A percentile compares a stretch with the other conserved stretches of the same genome.
These are phyloP conservation scores for Naegleria gruberi DNA, from an alignment of 208 protist genomes.

Conservation along the genomic window DNA sequence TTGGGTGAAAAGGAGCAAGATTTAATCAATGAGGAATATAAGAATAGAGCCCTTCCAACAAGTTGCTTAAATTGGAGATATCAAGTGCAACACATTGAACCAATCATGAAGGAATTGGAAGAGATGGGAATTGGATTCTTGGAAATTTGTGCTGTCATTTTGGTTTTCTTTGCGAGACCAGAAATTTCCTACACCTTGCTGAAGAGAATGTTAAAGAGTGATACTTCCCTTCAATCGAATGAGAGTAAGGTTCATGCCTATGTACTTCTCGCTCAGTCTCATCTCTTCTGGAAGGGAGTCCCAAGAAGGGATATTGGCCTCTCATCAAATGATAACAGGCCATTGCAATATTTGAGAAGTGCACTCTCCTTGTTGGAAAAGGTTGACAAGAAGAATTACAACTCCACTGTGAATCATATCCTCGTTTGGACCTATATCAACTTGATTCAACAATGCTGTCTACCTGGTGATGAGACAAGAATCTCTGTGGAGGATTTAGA, in stretches of 20 bases:
- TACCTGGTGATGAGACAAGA: neutral
- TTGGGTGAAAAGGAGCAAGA: neutral
- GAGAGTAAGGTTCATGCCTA: neutral
- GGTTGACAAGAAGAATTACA: neutral
- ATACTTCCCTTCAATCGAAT: neutral
- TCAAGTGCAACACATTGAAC: neutral
- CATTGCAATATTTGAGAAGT: neutral
- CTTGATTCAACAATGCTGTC: neutral
- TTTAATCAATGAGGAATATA: neutral
- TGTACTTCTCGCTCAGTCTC: neutral
- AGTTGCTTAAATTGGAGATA: neutral
- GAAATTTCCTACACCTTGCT: neutral
- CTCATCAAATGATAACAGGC: neutral
- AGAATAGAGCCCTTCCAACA: neutral
- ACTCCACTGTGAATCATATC: neutral
- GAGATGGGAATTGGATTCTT: neutral
- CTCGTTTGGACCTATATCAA: neutral
- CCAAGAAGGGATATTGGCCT: neutral
- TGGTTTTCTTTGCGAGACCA: neutral
- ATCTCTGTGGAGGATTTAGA: neutral
- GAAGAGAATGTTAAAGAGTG: neutral
- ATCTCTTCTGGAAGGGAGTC: neutral
- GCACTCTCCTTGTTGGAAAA: neutral
- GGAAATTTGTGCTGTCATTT: neutral
- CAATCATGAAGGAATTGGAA: neutral